Conservation (phyloP, 2,329 filamentous ascomycete genomes). For the Cyphellophora attinorum region DNA sequence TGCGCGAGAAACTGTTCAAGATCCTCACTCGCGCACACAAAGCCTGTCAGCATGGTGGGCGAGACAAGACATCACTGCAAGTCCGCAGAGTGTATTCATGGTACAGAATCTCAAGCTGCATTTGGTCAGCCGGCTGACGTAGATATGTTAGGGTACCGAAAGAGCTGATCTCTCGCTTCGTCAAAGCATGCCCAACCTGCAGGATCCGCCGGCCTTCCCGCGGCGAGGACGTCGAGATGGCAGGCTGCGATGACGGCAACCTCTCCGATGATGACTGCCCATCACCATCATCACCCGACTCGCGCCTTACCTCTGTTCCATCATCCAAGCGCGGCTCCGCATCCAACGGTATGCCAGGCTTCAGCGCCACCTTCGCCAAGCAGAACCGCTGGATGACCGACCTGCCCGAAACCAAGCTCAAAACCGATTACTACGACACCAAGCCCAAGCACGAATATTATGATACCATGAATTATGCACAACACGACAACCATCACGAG, state of each 20-base stretch:
- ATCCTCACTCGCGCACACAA: constrained; percentile 41
- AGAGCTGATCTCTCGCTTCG: constrained; percentile 42
- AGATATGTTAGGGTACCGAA: constrained; percentile 35
- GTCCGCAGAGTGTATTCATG: constrained; percentile 41
- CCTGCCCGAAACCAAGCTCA: constrained; percentile 9
- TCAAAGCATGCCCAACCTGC: constrained; percentile 41
- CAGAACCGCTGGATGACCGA: constrained; percentile 19
- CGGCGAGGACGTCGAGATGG: constrained; percentile 11
- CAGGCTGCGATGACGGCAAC: constrained; percentile 6
- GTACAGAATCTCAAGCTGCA: constrained; percentile 21
- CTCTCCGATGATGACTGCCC: constrained; percentile 1
- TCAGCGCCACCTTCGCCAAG: constrained; percentile 13
- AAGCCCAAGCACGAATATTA: neutral
- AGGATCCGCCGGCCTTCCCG: constrained; percentile 34
- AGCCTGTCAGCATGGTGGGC: constrained; percentile 42
- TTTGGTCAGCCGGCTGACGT: neutral
- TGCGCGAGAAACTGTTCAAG: constrained; percentile 41
- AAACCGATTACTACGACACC: neutral
- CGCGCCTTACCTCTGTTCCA: no score
- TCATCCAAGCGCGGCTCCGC: constrained; percentile 1
- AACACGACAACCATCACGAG: no score
- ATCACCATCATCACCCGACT: no score
- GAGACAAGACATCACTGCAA: constrained; percentile 43
- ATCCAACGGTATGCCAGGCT: constrained; percentile 14
- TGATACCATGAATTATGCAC: no score